Evolutionary conservation across 805 yeast species (phyloP), one percentile per base, ranked within the genome.

Genomic region (Komagataella pseudopastoris): DNA sequence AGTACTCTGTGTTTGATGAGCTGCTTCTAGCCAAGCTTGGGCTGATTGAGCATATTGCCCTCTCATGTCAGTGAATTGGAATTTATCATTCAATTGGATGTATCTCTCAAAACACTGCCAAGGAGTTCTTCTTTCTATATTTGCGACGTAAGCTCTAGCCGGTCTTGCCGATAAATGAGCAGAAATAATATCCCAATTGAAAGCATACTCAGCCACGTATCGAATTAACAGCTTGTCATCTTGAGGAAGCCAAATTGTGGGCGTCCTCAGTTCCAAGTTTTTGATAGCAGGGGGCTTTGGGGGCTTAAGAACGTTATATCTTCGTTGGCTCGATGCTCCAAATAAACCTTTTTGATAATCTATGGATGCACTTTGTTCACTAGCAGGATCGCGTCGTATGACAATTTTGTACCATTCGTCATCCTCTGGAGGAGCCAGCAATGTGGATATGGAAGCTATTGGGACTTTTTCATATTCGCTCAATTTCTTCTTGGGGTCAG

Each of bases 31-130:
- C 98, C 98, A 93, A 55, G 80, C 80, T 63, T 87, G 91, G 0
- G 97, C 96, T 55, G 75, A 78, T 51, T 79, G 78, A 0, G 97
- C 88, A 59, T 86, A 80, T 17, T 84, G 77, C 0, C 98, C 99
- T 60, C 85, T 82, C 80, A 93, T 79, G 60, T 91, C 98, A 46
- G 80, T 71, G 54, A 88, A 78, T 56, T 88, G 95, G 60, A 89
- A 91, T 53, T 83, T 82, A 54, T 91, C 96, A 59, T 87, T 88
- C 56, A 93, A 73, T 68, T 91, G 98, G 54, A 90, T 83, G 71
- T 91, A 93, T 57, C 99, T 72, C 66, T 93, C 99, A 69, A 93
- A 93, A 64, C 98, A 91, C 64, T 91, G 98, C 99, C 99, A 93
- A 0, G 99, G 95, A 0, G 98, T 93, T 60, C 99, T 77, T 60